Percentiles rank a stretch among this genome's conserved stretches.
These are phyloP conservation scores for Schwanniomyces sp. DNA, from an alignment of 805 yeast genomes.

Conservation along the genomic window DNA sequence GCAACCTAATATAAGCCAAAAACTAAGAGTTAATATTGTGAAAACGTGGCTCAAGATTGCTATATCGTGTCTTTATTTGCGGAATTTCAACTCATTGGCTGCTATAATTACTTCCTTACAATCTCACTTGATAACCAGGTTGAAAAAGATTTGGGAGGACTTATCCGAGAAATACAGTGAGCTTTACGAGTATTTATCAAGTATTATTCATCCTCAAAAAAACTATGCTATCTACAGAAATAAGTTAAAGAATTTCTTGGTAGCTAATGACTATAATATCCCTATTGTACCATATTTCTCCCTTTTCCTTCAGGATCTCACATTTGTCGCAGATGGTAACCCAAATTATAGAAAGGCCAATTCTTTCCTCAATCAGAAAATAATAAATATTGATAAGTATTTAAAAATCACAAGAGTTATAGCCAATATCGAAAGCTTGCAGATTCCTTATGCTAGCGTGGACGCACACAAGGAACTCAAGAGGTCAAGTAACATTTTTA, in stretches of 20 bases:
- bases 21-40: slow-evolving; percentile 53
- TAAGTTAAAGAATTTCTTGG: slow-evolving; percentile 57
- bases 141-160: slow-evolving; percentile 58
- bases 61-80: slow-evolving; percentile 65
- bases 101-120: slow-evolving; percentile 77
- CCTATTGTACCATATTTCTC: slow-evolving; percentile 79
- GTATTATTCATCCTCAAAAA: slow-evolving; percentile 73
- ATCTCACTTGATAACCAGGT: slow-evolving; percentile 65
- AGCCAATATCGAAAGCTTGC: slow-evolving; percentile 66
- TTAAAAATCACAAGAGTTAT: slow-evolving; percentile 64
- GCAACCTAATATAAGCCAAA: slow-evolving; percentile 48
- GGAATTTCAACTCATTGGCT: slow-evolving; percentile 78
- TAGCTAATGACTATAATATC: slow-evolving; percentile 46
- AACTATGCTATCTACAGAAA: slow-evolving; percentile 69
- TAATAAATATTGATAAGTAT: slow-evolving; percentile 75
- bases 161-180: slow-evolving; percentile 60
- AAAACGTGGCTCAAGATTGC: slow-evolving; percentile 76
- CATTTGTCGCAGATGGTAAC: slow-evolving; percentile 83
- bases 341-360: slow-evolving; percentile 64
- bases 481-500: slow-evolving; percentile 23
- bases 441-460: slow-evolving; percentile 50
- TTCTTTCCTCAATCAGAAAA: slow-evolving; percentile 53
- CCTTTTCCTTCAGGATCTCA: slow-evolving; percentile 73
- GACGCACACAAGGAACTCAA: slow-evolving; percentile 9
- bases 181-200: slow-evolving; percentile 60